These are phyloP conservation scores for Termitomyces sp. DNA, from an alignment of 768 basidiomycete genomes.

Conservation along the genomic window DNA sequence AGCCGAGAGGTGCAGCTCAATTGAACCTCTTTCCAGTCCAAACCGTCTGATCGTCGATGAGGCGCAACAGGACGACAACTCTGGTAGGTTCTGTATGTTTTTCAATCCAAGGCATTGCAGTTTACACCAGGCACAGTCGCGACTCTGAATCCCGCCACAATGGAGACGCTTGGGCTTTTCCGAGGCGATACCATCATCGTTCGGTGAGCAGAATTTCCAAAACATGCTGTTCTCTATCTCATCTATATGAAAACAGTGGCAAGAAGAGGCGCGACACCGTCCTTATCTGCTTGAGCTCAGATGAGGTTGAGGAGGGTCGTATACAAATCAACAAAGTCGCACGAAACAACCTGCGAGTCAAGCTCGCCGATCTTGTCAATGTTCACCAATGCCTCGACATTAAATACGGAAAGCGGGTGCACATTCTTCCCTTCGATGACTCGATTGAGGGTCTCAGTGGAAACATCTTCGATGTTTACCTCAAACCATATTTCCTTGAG, in stretches of 20 bases:
- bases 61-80: constrained; percentile 92
- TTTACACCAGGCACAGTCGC: constrained; percentile 57
- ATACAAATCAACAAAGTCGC: constrained; percentile 99
- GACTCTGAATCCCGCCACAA: constrained; percentile 92
- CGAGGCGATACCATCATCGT: constrained; percentile 96
- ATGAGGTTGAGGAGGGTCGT: constrained; percentile 97
- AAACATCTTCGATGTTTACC: constrained; percentile 97
- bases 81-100: constrained; percentile 50
- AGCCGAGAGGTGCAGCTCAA: constrained; percentile 17
- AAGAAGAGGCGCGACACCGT: constrained; percentile 99
- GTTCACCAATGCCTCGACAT: constrained; percentile 97
- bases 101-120: neutral
- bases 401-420: constrained; percentile 98
- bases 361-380: constrained; percentile 93
- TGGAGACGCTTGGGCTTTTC: constrained; percentile 93
- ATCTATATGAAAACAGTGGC: constrained; percentile 50
- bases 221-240: neutral
- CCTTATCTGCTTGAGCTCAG: constrained; percentile 92
- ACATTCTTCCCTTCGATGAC: constrained; percentile 97
- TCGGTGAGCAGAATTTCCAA: constrained; percentile 49
- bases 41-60: constrained; percentile 99
- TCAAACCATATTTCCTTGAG: constrained; percentile 99
- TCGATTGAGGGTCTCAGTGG: constrained; percentile 97
- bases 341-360: constrained; percentile 97
- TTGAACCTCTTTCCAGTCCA: constrained; percentile 53